phyloP scores from a whole-genome alignment of 2,329 filamentous ascomycete species.

The Claviceps sp. region DNA sequence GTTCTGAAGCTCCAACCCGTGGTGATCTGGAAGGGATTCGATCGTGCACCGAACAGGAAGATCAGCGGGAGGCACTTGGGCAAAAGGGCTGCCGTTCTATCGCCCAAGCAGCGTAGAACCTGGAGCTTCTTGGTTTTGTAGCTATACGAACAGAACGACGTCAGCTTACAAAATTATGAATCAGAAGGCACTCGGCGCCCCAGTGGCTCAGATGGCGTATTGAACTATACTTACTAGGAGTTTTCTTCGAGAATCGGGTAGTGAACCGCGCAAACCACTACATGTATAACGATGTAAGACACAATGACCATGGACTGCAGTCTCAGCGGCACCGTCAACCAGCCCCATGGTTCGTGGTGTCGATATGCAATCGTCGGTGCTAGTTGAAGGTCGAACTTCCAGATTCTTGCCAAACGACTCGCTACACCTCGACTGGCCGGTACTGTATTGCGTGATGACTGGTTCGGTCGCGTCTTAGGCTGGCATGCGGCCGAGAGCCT shows the following conservation, averaged over 20 bases:
- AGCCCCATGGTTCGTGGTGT: neutral
- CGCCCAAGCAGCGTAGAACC: slow-evolving; percentile 36
- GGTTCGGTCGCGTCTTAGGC: neutral
- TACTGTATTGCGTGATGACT: neutral
- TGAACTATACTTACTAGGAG: slow-evolving; percentile 14
- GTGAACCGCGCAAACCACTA: slow-evolving; percentile 16
- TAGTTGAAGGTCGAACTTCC: neutral
- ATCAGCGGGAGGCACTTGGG: slow-evolving; percentile 44
- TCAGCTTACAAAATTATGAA: neutral
- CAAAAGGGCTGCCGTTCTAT: slow-evolving; percentile 44
- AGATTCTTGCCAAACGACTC: neutral
- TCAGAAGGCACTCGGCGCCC: neutral
- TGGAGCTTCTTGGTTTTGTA: slow-evolving; percentile 16
- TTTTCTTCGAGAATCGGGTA: slow-evolving; percentile 18
- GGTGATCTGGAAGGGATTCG: slow-evolving; percentile 46
- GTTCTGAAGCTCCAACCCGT: slow-evolving; percentile 52
- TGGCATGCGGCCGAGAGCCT: neutral
- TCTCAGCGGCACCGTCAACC: neutral
- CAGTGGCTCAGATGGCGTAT: too few species aligned
- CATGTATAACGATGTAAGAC: slow-evolving; percentile 19
- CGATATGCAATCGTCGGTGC: neutral
- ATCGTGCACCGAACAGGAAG: slow-evolving; percentile 49
- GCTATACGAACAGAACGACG: slow-evolving; percentile 8
- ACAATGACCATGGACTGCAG: slow-evolving; percentile 11
- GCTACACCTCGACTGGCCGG: neutral